phyloP scores from a whole-genome alignment of 257 asterid genomes.

The Solanum sitiens region DNA sequence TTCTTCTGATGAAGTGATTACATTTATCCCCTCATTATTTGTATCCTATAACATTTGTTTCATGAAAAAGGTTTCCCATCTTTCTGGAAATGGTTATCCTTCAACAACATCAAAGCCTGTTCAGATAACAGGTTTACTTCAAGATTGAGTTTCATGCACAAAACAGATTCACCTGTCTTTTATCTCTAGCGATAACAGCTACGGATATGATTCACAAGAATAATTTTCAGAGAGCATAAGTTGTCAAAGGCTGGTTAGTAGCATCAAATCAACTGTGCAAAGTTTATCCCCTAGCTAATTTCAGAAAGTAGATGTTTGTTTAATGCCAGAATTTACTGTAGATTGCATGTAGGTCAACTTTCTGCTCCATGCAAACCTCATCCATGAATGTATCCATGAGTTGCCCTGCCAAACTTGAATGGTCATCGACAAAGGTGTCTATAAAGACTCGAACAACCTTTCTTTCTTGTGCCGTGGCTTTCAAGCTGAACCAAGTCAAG shows the following conservation, averaged over 20 bases:
- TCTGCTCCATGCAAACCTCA: slow-evolving; percentile 32
- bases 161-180: background rate
- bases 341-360: slow-evolving; percentile 40
- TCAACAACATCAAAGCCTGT: background rate
- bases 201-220: background rate
- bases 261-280: background rate
- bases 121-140: background rate
- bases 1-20: background rate
- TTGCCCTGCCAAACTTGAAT: slow-evolving; percentile 60
- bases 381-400: slow-evolving; percentile 58
- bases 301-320: background rate
- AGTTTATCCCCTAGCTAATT: background rate
- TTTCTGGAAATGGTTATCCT: background rate
- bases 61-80: background rate
- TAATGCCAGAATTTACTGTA: slow-evolving; percentile 83
- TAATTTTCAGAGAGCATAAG: background rate
- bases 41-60: background rate
- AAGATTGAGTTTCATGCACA: background rate
- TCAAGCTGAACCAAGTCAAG: slow-evolving; percentile 77
- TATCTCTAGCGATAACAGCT: background rate
- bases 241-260: background rate
- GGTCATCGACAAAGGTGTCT: slow-evolving; percentile 58
- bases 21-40: background rate
- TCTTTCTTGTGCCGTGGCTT: slow-evolving; percentile 56
- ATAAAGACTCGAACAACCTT: slow-evolving; percentile 52